Evolutionary conservation across 2,329 filamentous ascomycete genomes (phyloP), one percentile per base, ranked within the genome.

Genomic region (Stachybotrys chartarum): DNA sequence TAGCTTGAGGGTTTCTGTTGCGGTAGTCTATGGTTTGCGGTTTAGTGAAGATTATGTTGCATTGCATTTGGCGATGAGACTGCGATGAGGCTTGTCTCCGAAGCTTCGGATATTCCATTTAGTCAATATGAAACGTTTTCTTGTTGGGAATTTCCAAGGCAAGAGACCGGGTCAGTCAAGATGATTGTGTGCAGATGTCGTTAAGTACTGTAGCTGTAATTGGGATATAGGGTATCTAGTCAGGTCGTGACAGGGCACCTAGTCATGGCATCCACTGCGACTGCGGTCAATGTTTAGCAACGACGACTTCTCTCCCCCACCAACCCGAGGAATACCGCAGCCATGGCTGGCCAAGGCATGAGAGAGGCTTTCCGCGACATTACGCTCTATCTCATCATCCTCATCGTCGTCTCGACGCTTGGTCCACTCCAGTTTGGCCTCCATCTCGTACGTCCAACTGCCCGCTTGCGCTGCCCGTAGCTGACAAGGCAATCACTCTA

Each of bases 361-460:
- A 60, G 61, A 57, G 60, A 62, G 47, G 63, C 66, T 55, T 59
- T 75, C 54, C 69, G 68, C 59, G 73, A 78, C 63, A 76, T 91
- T 55, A 94, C 90, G 42, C 78, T 83, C 6, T 96, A 91, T 72
- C 83, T 97, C 63, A 68, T 94, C 65, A 83, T 90, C 66, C 75
- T 94, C 50, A 81, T 97, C 55, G 74, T 85, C 57, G 78, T 92
- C 57, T 84, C 89, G 48, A 95, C 91, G 0, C 74, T 97, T 17
- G 94, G 93, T 1, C 91, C 94, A 1, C 81, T 97, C 49, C 91
- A 97, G 66, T 99, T 97, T 68, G 94, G 94, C 59, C 97, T 90
- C 72, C 93, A 97, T 72, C 73, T 97, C 69, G 91, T 94, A 80
- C 66, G 75, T 66, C 32, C 44, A 55, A n/a, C 11, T 54, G 8